These are phyloP conservation scores for Porogramme epimiltina DNA, from an alignment of 1,284 basidiomycete genomes.

Conservation along the genomic window DNA sequence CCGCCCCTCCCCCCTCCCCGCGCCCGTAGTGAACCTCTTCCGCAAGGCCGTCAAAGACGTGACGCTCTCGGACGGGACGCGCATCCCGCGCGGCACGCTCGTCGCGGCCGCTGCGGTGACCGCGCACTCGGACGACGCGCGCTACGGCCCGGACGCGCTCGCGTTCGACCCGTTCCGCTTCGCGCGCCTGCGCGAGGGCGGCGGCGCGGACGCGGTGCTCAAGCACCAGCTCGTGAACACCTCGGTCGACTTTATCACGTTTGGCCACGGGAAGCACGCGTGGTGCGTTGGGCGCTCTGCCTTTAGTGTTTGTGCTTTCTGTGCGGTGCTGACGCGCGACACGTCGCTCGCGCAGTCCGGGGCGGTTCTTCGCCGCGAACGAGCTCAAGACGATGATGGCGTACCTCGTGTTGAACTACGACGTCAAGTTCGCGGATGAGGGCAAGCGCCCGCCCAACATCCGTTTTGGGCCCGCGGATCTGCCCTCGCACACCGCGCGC, in stretches of 20 bases:
- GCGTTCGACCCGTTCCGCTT: constrained; percentile 51
- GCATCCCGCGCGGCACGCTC: constrained; percentile 44
- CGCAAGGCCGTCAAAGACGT: constrained; percentile 36
- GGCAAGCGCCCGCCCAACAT: constrained; percentile 19
- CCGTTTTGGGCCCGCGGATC: constrained; percentile 17
- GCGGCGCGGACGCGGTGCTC: constrained; percentile 16
- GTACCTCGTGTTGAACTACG: constrained; percentile 26
- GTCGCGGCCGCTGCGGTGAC: constrained; percentile 43
- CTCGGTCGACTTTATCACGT: constrained; percentile 29
- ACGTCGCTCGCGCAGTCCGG: constrained; percentile 25
- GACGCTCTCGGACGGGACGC: constrained; percentile 44
- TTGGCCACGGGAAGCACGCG: constrained; percentile 33
- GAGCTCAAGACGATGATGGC: constrained; percentile 30
- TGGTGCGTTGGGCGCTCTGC: constrained; percentile 24
- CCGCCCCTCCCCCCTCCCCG: neutral
- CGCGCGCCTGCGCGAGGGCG: constrained; percentile 38
- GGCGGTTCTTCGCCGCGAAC: constrained; percentile 28
- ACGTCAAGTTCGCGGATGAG: constrained; percentile 19
- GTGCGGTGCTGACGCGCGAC: too few relatives aligned
- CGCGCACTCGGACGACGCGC: constrained; percentile 42
- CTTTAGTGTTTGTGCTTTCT: neutral
- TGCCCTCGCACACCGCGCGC: constrained; percentile 16
- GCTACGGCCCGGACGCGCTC: constrained; percentile 38
- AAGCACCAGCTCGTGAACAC: constrained; percentile 34
- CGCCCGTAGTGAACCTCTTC: constrained; percentile 22